Base-by-base conservation (phyloP, 2,329 filamentous ascomycete species). In the Colletotrichum tabaci region DNA sequence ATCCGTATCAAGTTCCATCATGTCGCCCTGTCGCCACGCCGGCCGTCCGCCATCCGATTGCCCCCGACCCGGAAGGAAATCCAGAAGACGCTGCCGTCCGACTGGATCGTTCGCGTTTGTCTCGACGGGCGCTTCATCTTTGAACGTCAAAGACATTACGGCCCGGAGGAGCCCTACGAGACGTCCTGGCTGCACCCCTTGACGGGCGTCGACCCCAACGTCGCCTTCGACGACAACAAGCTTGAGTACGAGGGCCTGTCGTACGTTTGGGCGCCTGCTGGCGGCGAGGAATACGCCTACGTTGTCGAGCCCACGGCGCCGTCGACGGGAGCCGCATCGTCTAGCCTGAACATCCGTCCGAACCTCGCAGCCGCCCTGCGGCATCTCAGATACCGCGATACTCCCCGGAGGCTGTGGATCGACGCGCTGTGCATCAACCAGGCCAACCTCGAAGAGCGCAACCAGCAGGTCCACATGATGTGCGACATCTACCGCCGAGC, bases 351-450 rank as follows among this genome's bases (percentile, higher is more conserved):
- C 53, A 40, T 56, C 30, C 30, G 53, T 16, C 58, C 58, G 23
- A 61, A 61, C 44, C 73, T 79, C 23, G 73, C 76, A 40, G 77
- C 67, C 58, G 79, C 80, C 23, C 76, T 82, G 30, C 80, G 82
- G 67, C 79, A 81, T 38, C 78, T 87, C 8, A 85, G 85, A 67
- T 70, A 85, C 26, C 79, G 81, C 5, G 84, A 87, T 84, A 30
- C 87, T 86, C 0, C 86, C 84, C 56, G 77, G 81, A 2, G 90
- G 88, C 1, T 93, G 90, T 74, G 72, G 73, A 63, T 72, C 21
- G 73, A 74, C 38, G 63, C 60, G 40, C 46, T 74, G 42, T 74
- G 73, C 68, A 74, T 74, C 57, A 74, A 74, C 47, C 58, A 61
- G 58, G n/a, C 44, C 44, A 44, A 61, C 46, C 44, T 49, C 44